These are phyloP conservation scores for Nakazawaea populi DNA, from an alignment of 805 yeast species.

Conservation along the genomic window DNA sequence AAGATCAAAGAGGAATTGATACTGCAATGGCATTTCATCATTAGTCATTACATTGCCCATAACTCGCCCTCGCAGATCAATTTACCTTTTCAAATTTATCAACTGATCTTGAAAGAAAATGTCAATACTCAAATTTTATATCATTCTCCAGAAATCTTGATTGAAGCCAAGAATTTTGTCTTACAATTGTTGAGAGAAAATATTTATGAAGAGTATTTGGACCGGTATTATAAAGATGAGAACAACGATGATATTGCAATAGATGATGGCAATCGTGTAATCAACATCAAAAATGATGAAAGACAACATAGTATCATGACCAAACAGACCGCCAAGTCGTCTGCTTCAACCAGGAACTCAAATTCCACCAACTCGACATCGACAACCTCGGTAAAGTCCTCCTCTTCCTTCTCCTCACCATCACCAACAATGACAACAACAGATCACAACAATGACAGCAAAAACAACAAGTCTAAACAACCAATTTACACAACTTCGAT, in stretches of 20 bases:
- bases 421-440: neutral
- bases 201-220: slow-evolving; percentile 22
- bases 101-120: slow-evolving; percentile 22
- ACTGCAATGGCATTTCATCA: slow-evolving; percentile 18
- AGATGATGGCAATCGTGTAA: neutral
- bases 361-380: no score
- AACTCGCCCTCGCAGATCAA: slow-evolving; percentile 45
- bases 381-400: no score
- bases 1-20: neutral
- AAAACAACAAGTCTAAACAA: no score
- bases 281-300: neutral
- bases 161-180: slow-evolving; percentile 25
- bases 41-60: slow-evolving; percentile 32
- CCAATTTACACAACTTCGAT: neutral
- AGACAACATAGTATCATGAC: no score
- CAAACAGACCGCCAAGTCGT: no score
- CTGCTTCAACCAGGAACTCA: no score
- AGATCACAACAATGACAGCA: no score
- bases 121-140: slow-evolving; percentile 19
- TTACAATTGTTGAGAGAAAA: slow-evolving; percentile 26
- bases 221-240: neutral
- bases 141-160: slow-evolving; percentile 25
- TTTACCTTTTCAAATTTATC: slow-evolving; percentile 33
- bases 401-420: neutral
- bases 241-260: neutral